These are phyloP conservation scores for Tetrapyrgos nigripes DNA, from an alignment of 1,284 basidiomycete genomes.

Conservation along the genomic window DNA sequence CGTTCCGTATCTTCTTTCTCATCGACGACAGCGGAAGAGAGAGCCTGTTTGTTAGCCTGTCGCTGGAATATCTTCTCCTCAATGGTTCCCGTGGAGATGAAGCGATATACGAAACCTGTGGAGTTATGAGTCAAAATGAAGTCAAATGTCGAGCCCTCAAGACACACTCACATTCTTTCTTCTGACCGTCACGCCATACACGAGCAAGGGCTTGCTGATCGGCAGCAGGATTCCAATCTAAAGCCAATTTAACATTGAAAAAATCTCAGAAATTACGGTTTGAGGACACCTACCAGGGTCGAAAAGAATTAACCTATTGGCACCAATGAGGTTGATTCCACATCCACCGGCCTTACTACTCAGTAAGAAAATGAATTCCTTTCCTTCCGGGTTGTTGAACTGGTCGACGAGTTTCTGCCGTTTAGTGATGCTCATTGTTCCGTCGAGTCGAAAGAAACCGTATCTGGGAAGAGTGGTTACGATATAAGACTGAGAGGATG, in stretches of 20 bases:
- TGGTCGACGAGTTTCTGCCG: constrained; percentile 97
- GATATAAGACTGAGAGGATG: neutral
- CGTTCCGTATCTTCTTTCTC: constrained; percentile 96
- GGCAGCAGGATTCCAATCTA: constrained; percentile 98
- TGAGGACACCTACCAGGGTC: constrained; percentile 79
- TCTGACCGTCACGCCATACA: constrained; percentile 99
- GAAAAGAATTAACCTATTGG: constrained; percentile 94
- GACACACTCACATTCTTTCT: constrained; percentile 88
- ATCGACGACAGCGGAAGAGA: constrained; percentile 97
- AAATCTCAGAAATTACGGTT: neutral
- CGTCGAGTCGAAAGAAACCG: constrained; percentile 92
- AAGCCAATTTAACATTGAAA: neutral
- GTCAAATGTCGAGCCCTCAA: neutral
- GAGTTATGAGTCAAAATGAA: neutral
- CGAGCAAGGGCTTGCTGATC: constrained; percentile 98
- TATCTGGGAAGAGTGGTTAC: constrained; percentile 62
- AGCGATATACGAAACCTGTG: constrained; percentile 95
- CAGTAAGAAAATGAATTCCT: constrained; percentile 95
- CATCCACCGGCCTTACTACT: constrained; percentile 98
- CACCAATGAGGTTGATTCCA: constrained; percentile 98
- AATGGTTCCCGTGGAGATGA: constrained; percentile 97
- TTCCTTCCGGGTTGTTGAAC: constrained; percentile 96
- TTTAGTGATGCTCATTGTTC: constrained; percentile 93
- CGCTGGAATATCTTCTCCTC: constrained; percentile 99
- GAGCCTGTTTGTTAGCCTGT: constrained; percentile 95